Conservation (phyloP, 192 early-diverging fungal genomes). For the Jimgerdemannia flammicorona region DNA sequence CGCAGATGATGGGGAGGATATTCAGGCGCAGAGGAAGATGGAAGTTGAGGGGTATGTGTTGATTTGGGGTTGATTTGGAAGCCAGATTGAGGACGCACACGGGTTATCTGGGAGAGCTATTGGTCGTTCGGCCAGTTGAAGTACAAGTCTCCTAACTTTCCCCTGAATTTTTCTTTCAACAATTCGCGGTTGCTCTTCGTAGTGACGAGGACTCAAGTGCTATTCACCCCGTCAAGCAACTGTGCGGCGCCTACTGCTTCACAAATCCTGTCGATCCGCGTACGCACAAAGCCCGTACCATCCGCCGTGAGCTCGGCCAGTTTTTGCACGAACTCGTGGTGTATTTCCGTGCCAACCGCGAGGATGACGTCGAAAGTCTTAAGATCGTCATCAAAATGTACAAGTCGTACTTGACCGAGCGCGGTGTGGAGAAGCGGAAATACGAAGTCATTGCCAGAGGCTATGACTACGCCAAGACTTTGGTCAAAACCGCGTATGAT, state of each 20-base stretch:
- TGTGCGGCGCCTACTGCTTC: constrained; percentile 70
- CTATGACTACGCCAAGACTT: constrained; percentile 48
- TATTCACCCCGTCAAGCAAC: constrained; percentile 28
- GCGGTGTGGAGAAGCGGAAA: constrained; percentile 45
- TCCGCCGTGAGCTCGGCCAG: constrained; percentile 52
- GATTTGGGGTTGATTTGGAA: not conserved
- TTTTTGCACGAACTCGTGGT: constrained; percentile 47
- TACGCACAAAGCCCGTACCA: constrained; percentile 36
- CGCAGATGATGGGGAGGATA: constrained; percentile 48
- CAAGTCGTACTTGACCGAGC: constrained; percentile 46
- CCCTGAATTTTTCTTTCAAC: constrained; percentile 6
- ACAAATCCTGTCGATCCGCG: constrained; percentile 46
- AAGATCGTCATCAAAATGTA: constrained; percentile 59
- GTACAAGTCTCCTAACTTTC: constrained; percentile 5
- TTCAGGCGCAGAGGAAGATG: constrained; percentile 14
- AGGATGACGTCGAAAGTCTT: constrained; percentile 77
- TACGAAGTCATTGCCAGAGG: constrained; percentile 48
- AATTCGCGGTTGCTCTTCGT: constrained; percentile 13
- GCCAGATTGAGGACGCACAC: no score
- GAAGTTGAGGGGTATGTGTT: constrained; percentile 7
- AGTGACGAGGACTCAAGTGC: constrained; percentile 34
- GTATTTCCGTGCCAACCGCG: constrained; percentile 46
- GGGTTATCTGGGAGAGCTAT: no score
- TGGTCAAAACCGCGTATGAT: constrained; percentile 35
- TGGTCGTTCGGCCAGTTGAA: no score